These are phyloP conservation scores for Neoascochyta sp. DNA, from an alignment of 2,329 filamentous ascomycete species.

Conservation along the genomic window DNA sequence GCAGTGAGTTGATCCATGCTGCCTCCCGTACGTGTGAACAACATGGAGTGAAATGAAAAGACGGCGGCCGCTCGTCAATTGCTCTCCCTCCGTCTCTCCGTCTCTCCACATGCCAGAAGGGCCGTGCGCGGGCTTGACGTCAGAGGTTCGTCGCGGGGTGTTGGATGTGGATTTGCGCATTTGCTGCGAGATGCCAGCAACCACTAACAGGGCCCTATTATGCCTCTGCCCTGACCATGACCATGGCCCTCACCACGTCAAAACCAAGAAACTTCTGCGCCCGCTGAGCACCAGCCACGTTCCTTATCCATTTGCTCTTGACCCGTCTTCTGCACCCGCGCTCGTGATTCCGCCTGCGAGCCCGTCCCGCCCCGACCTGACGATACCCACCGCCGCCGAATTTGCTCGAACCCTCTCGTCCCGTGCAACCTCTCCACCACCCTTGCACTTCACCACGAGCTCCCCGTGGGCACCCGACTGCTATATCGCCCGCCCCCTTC, in stretches of 20 bases:
- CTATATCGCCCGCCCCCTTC: conserved; percentile 2
- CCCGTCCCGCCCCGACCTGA: conserved; percentile 5
- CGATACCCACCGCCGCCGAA: conserved; percentile 8
- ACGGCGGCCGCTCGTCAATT: too few species aligned
- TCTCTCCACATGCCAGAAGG: too few species aligned
- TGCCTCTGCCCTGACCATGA: too few species aligned
- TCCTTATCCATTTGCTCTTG: conserved; percentile 9
- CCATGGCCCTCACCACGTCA: too few species aligned
- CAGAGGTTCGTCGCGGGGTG: conserved; percentile 7
- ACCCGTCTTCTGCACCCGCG: conserved; percentile 5
- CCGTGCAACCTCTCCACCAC: conserved; percentile 3
- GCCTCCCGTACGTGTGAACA: too few species aligned
- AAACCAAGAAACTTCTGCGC: conserved; percentile 13
- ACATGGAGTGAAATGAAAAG: too few species aligned
- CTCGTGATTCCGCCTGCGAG: conserved; percentile 2
- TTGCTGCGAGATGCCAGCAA: too few species aligned
- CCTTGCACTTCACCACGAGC: conserved; percentile 4
- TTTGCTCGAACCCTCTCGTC: conserved; percentile 2
- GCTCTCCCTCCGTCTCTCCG: too few species aligned
- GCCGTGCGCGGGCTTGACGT: too few species aligned
- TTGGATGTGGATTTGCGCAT: conserved; percentile 10
- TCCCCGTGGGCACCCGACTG: conserved; percentile 1
- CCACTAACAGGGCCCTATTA: too few species aligned
- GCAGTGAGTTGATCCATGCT: too few species aligned
- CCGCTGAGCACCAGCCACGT: conserved; percentile 4